Base-by-base conservation (phyloP, 805 yeast species). In the Sugiyamaella mastotermitis region DNA sequence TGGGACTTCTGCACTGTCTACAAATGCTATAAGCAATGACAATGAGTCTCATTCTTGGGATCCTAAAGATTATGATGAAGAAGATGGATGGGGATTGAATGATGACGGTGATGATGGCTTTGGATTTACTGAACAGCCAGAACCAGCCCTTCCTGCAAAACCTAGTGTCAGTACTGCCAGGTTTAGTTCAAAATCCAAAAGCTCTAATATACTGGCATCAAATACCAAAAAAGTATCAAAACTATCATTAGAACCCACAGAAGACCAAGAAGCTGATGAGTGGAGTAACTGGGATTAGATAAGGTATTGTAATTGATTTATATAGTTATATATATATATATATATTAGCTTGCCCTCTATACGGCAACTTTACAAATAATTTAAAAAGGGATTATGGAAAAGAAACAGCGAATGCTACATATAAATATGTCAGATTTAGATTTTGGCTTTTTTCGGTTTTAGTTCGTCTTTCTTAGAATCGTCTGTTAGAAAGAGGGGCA, bases 401-500 rank as follows among this genome's bases (percentile, higher is more conserved):
- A n/a, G n/a, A n/a, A n/a, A n/a, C n/a, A n/a, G n/a, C n/a, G n/a
- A n/a, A n/a, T n/a, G n/a, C n/a, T n/a, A n/a, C n/a, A n/a, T n/a
- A n/a, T n/a, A n/a, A n/a, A n/a, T n/a, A n/a, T n/a, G n/a, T n/a
- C n/a, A n/a, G n/a, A n/a, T n/a, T n/a, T n/a, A n/a, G n/a, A n/a
- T n/a, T n/a, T n/a, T n/a, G n/a, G n/a, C n/a, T n/a, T n/a, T n/a
- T n/a, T n/a, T n/a, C n/a, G n/a, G 14, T 27, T 10, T 13, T 27
- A 27, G 30, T 10, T 22, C 17, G 8, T 13, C 23, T n/a, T n/a
- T n/a, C n/a, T 52, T 56, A 58, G 52, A 56, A 54, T 46, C 65
- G 53, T 48, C 55, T 45, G 52, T 58, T 57, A 38, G 65, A 57
- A 35, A 68, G 49, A 40, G 69, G 66, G 29, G 71, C 66, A 50